Conservation (phyloP, 2,329 filamentous ascomycete species). For the Penicillium sp. region DNA sequence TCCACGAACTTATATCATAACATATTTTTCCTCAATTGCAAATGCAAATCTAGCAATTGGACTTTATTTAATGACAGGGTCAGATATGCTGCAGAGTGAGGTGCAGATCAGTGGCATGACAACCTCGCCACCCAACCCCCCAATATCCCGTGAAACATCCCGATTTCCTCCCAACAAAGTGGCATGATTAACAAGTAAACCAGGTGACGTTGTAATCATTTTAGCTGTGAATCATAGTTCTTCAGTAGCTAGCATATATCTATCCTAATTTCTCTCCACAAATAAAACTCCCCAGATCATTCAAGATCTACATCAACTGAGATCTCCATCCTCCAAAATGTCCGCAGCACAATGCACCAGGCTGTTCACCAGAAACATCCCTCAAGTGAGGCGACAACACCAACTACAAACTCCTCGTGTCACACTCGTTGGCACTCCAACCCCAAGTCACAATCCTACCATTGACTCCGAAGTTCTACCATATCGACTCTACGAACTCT, state of each 20-base stretch:
- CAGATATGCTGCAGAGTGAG: neutral
- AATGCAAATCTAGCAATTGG: neutral
- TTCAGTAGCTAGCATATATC: neutral
- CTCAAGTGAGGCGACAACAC: constrained; percentile 4
- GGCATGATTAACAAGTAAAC: neutral
- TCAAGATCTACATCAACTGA: neutral
- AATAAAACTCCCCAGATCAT: neutral
- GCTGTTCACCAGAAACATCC: constrained; percentile 1
- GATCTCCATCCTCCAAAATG: constrained; percentile 1
- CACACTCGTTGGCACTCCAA: neutral
- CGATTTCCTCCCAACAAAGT: neutral
- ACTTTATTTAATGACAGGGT: neutral
- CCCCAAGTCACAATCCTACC: constrained; percentile 1
- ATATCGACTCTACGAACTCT: constrained; percentile 23
- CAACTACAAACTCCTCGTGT: constrained; percentile 3
- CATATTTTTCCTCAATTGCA: neutral
- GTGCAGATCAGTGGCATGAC: constrained; percentile 5
- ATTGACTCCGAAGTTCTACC: constrained; percentile 22
- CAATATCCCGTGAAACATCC: neutral
- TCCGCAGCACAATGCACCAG: constrained; percentile 5
- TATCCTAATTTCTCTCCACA: neutral
- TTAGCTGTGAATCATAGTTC: neutral
- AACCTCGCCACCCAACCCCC: neutral
- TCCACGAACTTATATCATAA: neutral
- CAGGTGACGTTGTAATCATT: neutral